phyloP scores from a whole-genome alignment of 169 alveolate genomes.

The Eimeria brunetti region DNA sequence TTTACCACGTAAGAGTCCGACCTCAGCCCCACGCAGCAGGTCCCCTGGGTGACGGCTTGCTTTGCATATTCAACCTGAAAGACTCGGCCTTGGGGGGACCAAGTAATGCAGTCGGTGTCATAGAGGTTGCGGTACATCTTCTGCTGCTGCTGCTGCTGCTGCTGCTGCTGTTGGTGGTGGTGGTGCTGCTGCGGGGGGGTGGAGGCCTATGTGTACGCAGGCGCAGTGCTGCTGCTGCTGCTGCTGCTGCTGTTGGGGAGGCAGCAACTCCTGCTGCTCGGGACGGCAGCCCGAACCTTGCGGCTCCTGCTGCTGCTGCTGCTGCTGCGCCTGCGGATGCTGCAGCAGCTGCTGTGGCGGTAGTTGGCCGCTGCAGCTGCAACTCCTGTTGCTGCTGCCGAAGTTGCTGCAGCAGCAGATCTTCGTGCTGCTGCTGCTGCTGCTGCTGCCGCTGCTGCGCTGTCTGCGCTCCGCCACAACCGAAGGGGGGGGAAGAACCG shows the following conservation, averaged over 20 bases:
- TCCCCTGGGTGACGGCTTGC: constrained; percentile 83
- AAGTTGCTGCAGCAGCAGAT: constrained; percentile 15
- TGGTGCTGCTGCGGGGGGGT: constrained; percentile 5
- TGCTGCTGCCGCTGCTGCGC: constrained; percentile 37
- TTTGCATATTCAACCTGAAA: constrained; percentile 81
- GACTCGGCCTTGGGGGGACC: constrained; percentile 84
- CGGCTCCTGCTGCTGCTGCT: constrained; percentile 27
- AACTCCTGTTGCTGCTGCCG: constrained; percentile 15
- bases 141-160: constrained; percentile 66
- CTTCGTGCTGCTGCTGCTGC: constrained; percentile 19
- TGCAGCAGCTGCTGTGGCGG: not conserved
- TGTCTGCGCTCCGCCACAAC: constrained; percentile 20
- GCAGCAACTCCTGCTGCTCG: not conserved
- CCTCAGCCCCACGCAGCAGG: constrained; percentile 83
- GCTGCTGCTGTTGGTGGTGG: constrained; percentile 25
- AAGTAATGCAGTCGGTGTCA: constrained; percentile 82
- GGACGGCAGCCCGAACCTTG: not conserved
- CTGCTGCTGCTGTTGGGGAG: constrained; percentile 6
- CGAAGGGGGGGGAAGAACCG: constrained; percentile 7
- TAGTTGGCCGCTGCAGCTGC: constrained; percentile 16
- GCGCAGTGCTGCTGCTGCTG: constrained; percentile 11
- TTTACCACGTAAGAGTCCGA: constrained; percentile 72
- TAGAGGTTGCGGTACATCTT: constrained; percentile 80
- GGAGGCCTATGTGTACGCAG: no score
- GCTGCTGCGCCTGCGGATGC: constrained; percentile 25